These are phyloP conservation scores for Colletotrichum costaricense DNA, from an alignment of 2,329 filamentous ascomycete genomes.

Conservation along the genomic window DNA sequence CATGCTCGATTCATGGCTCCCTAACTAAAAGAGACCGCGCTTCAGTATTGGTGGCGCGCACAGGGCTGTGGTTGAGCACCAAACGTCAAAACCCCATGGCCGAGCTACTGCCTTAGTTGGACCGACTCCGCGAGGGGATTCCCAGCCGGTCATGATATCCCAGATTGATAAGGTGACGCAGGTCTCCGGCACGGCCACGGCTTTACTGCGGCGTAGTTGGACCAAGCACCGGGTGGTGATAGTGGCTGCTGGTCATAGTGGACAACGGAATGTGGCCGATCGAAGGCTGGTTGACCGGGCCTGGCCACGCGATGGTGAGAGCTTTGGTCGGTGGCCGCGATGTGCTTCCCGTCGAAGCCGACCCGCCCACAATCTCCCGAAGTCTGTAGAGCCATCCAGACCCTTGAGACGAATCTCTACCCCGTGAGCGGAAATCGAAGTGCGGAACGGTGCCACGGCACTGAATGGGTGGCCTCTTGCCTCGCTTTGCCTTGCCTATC, in stretches of 20 bases:
- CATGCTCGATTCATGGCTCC: conserved; percentile 22
- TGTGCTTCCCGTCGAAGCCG: conserved; percentile 18
- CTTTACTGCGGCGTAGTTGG: not conserved
- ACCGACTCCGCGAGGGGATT: conserved; percentile 19
- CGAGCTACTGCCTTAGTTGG: not conserved
- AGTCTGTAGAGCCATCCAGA: conserved; percentile 13
- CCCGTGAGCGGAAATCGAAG: not conserved
- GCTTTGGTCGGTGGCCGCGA: conserved; percentile 6
- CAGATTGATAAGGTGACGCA: conserved; percentile 28
- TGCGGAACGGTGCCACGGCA: conserved; percentile 17
- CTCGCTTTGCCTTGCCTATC: conserved; percentile 15
- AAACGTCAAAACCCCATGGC: not conserved
- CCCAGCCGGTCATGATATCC: conserved; percentile 20
- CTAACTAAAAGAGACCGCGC: not conserved
- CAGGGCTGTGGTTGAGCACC: not conserved
- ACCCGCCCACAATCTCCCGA: conserved; percentile 32
- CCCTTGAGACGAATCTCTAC: conserved; percentile 1
- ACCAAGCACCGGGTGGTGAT: not conserved
- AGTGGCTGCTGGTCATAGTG: not conserved
- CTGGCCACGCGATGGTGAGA: conserved; percentile 9
- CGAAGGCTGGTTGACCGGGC: not conserved
- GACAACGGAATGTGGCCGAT: conserved; percentile 25
- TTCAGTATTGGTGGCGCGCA: conserved; percentile 2
- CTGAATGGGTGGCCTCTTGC: conserved; percentile 1
- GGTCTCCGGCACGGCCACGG: not conserved